phyloP scores from a whole-genome alignment of 371 early-diverging fungal genomes.

The Coemansia sp. region DNA sequence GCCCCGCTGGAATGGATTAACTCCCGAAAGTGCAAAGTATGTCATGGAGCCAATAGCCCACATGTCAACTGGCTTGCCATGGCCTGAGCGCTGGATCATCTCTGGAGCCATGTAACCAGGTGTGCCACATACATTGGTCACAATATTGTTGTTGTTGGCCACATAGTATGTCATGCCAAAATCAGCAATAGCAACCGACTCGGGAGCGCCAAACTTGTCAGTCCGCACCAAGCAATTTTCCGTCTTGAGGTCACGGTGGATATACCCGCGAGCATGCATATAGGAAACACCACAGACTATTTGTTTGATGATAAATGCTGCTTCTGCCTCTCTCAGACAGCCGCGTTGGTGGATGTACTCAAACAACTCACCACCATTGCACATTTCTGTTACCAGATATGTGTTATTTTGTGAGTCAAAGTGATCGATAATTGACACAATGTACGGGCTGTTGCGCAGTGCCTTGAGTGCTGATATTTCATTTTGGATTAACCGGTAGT shows the following conservation, averaged over 20 bases:
- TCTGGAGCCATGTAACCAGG: slow-evolving; percentile 94
- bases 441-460: slow-evolving; percentile 84
- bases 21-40: slow-evolving; percentile 74
- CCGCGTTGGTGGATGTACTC: slow-evolving; percentile 82
- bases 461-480: slow-evolving; percentile 88
- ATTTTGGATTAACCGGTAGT: slow-evolving; percentile 84
- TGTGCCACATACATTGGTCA: slow-evolving; percentile 92
- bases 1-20: slow-evolving; percentile 82
- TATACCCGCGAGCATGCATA: slow-evolving; percentile 79
- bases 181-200: slow-evolving; percentile 72
- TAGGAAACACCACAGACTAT: slow-evolving; percentile 75
- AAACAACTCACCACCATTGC: slow-evolving; percentile 91
- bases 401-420: slow-evolving; percentile 92
- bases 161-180: slow-evolving; percentile 65
- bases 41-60: slow-evolving; percentile 97
- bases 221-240: slow-evolving; percentile 72
- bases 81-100: slow-evolving; percentile 70
- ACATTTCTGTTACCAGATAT: slow-evolving; percentile 88
- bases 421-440: slow-evolving; percentile 84
- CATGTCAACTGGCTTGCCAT: slow-evolving; percentile 88
- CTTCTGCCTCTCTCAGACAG: slow-evolving; percentile 66
- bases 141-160: slow-evolving; percentile 60
- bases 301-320: slow-evolving; percentile 78
- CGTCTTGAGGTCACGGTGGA: slow-evolving; percentile 82
- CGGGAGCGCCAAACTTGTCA: neutral